Evolutionary conservation across 1,284 basidiomycete genomes (phyloP).

Genomic region (Ceratobasidium sp.): DNA sequence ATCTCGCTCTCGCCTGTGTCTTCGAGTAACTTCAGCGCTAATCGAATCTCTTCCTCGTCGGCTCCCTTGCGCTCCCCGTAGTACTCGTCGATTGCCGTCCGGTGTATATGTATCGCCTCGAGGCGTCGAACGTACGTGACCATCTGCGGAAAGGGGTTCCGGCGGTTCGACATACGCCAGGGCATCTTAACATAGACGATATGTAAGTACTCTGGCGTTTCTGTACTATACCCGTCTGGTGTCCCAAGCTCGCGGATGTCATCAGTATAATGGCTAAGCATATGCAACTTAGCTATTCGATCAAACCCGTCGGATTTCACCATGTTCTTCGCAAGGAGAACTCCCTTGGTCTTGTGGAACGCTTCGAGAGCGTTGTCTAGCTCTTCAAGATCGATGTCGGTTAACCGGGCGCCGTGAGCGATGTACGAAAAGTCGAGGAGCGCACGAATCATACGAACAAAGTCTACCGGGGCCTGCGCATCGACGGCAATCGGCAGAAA

Average conservation of each 20-base stretch:
- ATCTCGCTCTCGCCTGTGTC: neutral
- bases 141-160: slow-evolving; percentile 20
- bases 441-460: no score
- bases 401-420: neutral
- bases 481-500: no score
- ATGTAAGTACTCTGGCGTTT: slow-evolving; percentile 40
- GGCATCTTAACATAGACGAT: neutral
- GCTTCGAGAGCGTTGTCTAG: neutral
- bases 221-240: slow-evolving; percentile 31
- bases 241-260: neutral
- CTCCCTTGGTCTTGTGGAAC: neutral
- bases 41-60: neutral
- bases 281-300: slow-evolving; percentile 37
- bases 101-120: slow-evolving; percentile 22
- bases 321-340: neutral
- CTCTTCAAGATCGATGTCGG: neutral
- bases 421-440: neutral
- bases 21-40: neutral
- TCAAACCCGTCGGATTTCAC: neutral
- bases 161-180: slow-evolving; percentile 2
- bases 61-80: slow-evolving; percentile 1
- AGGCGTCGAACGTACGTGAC: slow-evolving; percentile 14
- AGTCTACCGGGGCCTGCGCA: no score
- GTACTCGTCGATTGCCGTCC: neutral
- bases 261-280: slow-evolving; percentile 21